Percentiles rank a stretch among this genome's conserved stretches.
These are phyloP conservation scores for Kalmusia sp. DNA, from an alignment of 2,329 filamentous ascomycete species.

Conservation along the genomic window DNA sequence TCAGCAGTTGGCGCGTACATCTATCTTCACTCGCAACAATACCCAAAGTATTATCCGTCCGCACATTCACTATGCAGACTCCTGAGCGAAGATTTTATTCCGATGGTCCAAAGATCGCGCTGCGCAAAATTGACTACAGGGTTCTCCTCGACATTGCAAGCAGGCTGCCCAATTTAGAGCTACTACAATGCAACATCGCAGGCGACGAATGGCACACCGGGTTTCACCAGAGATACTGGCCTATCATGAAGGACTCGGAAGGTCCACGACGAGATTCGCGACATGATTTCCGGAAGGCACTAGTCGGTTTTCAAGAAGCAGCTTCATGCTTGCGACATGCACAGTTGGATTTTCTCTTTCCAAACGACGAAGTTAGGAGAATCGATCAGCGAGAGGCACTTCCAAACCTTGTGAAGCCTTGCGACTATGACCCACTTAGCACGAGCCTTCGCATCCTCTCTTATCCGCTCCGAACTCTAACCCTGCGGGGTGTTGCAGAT, in stretches of 20 bases:
- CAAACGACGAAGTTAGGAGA: not conserved
- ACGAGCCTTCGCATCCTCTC: constrained; percentile 17
- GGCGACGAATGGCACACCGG: not conserved
- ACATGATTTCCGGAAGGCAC: constrained; percentile 2
- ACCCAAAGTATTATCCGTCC: not conserved
- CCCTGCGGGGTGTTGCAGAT: constrained; percentile 15
- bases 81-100: not conserved
- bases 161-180: not conserved
- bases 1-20: not conserved
- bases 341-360: not conserved
- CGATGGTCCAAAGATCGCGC: not conserved
- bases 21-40: not conserved
- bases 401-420: not conserved
- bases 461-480: constrained; percentile 16
- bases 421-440: constrained; percentile 18
- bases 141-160: not conserved
- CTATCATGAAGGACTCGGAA: not conserved
- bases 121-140: not conserved
- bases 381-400: constrained; percentile 2
- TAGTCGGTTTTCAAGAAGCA: not conserved
- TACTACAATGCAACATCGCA: not conserved
- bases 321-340: not conserved
- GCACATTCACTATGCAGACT: not conserved
- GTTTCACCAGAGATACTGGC: not conserved
- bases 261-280: constrained; percentile 5